Conservation (phyloP, 2,329 filamentous ascomycete species). For the Hansfordia pulvinata region DNA sequence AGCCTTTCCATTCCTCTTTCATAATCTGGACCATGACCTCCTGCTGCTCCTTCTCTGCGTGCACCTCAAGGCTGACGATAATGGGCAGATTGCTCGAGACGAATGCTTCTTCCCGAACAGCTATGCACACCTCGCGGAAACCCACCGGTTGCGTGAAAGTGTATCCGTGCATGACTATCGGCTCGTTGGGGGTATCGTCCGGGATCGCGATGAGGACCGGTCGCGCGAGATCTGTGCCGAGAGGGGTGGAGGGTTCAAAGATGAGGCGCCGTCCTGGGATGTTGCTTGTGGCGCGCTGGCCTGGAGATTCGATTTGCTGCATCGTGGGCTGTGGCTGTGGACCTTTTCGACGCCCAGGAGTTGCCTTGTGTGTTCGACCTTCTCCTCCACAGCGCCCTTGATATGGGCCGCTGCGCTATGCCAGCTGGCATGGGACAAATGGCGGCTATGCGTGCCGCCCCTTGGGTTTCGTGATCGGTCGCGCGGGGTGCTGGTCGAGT, state of each 20-base stretch:
- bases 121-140: slow-evolving; percentile 75
- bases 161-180: slow-evolving; percentile 70
- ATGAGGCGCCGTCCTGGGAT: background rate
- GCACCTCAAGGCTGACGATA: slow-evolving; percentile 87
- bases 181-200: slow-evolving; percentile 40
- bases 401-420: slow-evolving; percentile 29
- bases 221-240: slow-evolving; percentile 6
- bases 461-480: slow-evolving; percentile 18
- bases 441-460: slow-evolving; percentile 28
- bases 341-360: slow-evolving; percentile 14
- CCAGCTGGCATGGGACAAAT: slow-evolving; percentile 30
- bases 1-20: slow-evolving; percentile 69
- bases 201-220: slow-evolving; percentile 9
- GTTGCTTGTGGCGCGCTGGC: background rate
- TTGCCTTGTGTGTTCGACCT: slow-evolving; percentile 17
- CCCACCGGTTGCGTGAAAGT: slow-evolving; percentile 76
- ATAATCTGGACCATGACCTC: slow-evolving; percentile 90
- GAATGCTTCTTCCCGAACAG: slow-evolving; percentile 70
- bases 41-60: slow-evolving; percentile 72
- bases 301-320: slow-evolving; percentile 7
- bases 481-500: slow-evolving; percentile 20
- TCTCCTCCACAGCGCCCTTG: slow-evolving; percentile 18
- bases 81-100: slow-evolving; percentile 62
- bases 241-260: slow-evolving; percentile 5
- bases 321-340: slow-evolving; percentile 14